phyloP scores from a whole-genome alignment of 1,284 basidiomycete species.

The Butyriboletus appendiculatus region DNA sequence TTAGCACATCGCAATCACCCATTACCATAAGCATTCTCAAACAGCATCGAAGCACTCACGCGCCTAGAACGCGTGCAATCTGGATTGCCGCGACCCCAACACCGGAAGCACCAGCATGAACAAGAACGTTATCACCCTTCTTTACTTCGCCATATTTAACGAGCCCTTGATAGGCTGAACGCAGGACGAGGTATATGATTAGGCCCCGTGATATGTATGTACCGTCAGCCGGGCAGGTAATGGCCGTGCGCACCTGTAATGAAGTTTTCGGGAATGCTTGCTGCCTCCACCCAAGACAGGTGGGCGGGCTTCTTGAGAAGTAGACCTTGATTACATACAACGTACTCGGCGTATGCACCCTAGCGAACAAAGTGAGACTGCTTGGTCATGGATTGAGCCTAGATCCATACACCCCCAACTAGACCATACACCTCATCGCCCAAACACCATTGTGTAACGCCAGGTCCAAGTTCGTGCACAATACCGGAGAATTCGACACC shows the following conservation, averaged over 20 bases:
- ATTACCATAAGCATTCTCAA: background rate
- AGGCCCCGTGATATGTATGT: slow-evolving; percentile 1
- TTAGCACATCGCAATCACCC: slow-evolving; percentile 4
- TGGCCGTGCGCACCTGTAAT: slow-evolving; percentile 64
- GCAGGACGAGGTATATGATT: slow-evolving; percentile 7
- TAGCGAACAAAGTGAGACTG: slow-evolving; percentile 33
- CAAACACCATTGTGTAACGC: slow-evolving; percentile 58
- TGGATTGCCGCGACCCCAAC: slow-evolving; percentile 93
- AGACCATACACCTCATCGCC: slow-evolving; percentile 91
- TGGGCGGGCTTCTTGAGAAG: slow-evolving; percentile 75
- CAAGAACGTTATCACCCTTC: slow-evolving; percentile 74
- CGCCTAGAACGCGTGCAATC: slow-evolving; percentile 73
- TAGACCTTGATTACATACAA: slow-evolving; percentile 68
- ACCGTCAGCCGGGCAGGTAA: slow-evolving; percentile 7
- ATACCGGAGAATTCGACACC: slow-evolving; percentile 92
- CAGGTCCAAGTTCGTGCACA: slow-evolving; percentile 60
- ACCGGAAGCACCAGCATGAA: slow-evolving; percentile 90
- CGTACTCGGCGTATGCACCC: slow-evolving; percentile 94
- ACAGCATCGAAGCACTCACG: slow-evolving; percentile 50
- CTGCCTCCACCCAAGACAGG: slow-evolving; percentile 83
- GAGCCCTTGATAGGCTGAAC: slow-evolving; percentile 79
- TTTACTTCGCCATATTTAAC: slow-evolving; percentile 71
- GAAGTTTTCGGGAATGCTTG: slow-evolving; percentile 85
- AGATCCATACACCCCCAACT: slow-evolving; percentile 55
- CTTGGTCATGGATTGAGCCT: background rate